phyloP scores from a whole-genome alignment of 108 stramenopile genomes.

The Nitzschia inconspicua region DNA sequence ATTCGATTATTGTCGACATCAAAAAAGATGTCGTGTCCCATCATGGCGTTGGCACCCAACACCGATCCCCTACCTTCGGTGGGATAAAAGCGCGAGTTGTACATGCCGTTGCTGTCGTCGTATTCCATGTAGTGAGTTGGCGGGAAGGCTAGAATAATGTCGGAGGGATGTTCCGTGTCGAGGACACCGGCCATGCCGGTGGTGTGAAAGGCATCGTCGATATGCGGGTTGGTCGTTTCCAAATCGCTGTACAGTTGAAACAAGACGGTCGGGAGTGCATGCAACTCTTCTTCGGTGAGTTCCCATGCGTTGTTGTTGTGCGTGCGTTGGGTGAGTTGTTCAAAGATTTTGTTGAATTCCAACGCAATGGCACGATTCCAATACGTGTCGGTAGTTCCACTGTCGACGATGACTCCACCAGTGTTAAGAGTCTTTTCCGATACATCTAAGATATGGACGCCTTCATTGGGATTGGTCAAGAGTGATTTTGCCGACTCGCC shows the following conservation, averaged over 20 bases:
- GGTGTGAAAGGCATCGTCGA: constrained; percentile 35
- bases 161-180: constrained; percentile 58
- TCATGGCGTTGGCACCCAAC: constrained; percentile 89
- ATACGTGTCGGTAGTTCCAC: constrained; percentile 88
- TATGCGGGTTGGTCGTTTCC: constrained; percentile 21
- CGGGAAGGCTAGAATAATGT: constrained; percentile 75
- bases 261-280: constrained; percentile 74
- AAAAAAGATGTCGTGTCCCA: constrained; percentile 89
- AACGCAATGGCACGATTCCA: constrained; percentile 25
- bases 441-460: constrained; percentile 12
- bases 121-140: constrained; percentile 79
- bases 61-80: constrained; percentile 37
- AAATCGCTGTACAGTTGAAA: constrained; percentile 53
- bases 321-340: constrained; percentile 16
- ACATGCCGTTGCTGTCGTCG: constrained; percentile 48
- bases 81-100: constrained; percentile 57
- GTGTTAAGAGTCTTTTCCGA: constrained; percentile 16
- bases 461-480: neutral
- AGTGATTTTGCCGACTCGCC: constrained; percentile 21
- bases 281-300: constrained; percentile 46
- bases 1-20: constrained; percentile 68
- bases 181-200: constrained; percentile 60
- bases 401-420: constrained; percentile 75
- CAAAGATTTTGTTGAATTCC: constrained; percentile 20
- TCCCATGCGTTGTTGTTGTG: constrained; percentile 16